Conservation (phyloP, 345 rosid species). For the Turnera subulata region DNA sequence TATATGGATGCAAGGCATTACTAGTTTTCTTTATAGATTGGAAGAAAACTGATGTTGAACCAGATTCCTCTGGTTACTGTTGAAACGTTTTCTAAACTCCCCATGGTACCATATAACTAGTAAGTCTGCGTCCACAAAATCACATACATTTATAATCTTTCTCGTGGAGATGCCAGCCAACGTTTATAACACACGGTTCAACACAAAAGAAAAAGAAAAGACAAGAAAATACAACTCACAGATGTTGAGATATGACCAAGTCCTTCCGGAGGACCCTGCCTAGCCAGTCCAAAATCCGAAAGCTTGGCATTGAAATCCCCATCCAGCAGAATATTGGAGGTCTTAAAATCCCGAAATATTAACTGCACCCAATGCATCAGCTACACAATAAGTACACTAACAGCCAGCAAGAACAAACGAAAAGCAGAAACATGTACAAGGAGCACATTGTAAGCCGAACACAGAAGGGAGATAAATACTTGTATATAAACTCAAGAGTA, state of each 20-base stretch:
- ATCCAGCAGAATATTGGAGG: constrained; percentile 84
- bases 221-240: constrained; percentile 53
- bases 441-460: neutral
- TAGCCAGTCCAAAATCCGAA: constrained; percentile 93
- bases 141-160: no score
- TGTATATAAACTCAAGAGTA: no score
- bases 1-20: no score
- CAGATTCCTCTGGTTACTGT: no score
- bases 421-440: neutral
- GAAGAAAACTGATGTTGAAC: no score
- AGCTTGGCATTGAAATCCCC: constrained; percentile 85
- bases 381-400: constrained; percentile 13
- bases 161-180: neutral
- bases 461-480: neutral
- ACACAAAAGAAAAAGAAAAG: neutral
- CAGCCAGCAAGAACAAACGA: neutral
- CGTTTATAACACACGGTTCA: neutral
- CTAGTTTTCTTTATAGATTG: no score
- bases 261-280: constrained; percentile 91
- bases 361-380: constrained; percentile 40
- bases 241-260: constrained; percentile 80
- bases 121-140: no score
- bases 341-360: constrained; percentile 85
- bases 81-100: no score
- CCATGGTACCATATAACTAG: no score